Evolutionary conservation across 1,284 basidiomycete genomes (phyloP).

Genomic region (Microbotryomycetes sp.): DNA sequence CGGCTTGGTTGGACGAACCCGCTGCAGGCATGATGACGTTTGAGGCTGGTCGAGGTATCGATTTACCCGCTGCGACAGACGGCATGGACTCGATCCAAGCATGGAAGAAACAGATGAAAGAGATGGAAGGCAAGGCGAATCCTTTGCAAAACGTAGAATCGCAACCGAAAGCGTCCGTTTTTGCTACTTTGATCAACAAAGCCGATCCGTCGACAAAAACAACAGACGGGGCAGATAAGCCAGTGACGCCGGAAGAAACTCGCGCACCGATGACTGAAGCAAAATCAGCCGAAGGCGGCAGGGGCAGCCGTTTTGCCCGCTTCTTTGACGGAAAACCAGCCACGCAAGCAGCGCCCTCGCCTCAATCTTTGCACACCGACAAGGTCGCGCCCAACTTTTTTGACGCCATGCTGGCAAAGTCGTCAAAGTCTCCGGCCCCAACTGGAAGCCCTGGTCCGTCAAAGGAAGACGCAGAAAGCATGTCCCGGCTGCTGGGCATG

Average conservation of each 20-base stretch:
- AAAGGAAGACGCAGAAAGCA: constrained; percentile 27
- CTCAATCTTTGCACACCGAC: neutral
- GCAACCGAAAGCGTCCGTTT: neutral
- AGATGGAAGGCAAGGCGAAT: constrained; percentile 13
- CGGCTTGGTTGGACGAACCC: constrained; percentile 26
- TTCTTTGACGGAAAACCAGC: constrained; percentile 30
- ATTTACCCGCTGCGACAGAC: neutral
- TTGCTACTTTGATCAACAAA: neutral
- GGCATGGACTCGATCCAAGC: constrained; percentile 25
- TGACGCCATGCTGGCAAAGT: constrained; percentile 12
- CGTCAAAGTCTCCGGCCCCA: neutral
- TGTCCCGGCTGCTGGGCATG: constrained; percentile 28
- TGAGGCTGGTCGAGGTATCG: constrained; percentile 1
- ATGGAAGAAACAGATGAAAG: constrained; percentile 31
- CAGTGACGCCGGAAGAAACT: neutral
- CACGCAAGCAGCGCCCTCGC: neutral
- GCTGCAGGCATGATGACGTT: constrained; percentile 7
- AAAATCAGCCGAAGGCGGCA: constrained; percentile 2
- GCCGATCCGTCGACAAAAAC: neutral
- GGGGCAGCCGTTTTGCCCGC: constrained; percentile 24
- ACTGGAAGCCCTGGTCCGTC: constrained; percentile 1
- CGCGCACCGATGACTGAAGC: neutral
- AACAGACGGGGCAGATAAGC: neutral
- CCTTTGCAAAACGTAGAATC: neutral
- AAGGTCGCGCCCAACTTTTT: too few species aligned